phyloP scores from a whole-genome alignment of 345 rosid genomes.

The Luvunga scandens region DNA sequence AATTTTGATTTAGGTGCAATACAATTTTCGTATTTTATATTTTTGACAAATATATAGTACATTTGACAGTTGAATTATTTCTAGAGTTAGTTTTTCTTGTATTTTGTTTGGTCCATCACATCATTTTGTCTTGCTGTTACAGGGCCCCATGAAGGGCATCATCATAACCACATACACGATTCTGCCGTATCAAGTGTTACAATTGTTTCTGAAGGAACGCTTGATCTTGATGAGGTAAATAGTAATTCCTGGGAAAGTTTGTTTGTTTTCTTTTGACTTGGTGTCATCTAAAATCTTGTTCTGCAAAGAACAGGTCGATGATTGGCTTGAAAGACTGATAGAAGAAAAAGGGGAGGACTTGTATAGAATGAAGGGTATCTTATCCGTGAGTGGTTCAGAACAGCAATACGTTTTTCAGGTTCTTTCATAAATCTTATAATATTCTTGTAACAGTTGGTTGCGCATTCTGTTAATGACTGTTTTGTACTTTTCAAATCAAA shows the following conservation, averaged over 20 bases:
- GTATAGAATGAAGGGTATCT: constrained; percentile 70
- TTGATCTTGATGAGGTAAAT: constrained; percentile 75
- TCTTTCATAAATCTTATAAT: neutral
- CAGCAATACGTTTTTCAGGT: constrained; percentile 72
- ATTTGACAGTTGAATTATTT: neutral
- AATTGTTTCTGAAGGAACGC: constrained; percentile 63
- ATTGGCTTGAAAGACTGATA: constrained; percentile 68
- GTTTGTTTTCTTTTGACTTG: neutral
- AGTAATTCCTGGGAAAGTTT: neutral
- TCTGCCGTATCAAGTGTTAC: constrained; percentile 69
- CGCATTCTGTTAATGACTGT: neutral
- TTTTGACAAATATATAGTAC: neutral
- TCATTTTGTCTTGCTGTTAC: constrained; percentile 11
- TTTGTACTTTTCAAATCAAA: neutral
- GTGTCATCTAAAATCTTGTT: neutral
- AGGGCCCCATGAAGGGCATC: constrained; percentile 50
- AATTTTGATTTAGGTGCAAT: neutral
- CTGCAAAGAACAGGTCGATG: constrained; percentile 50
- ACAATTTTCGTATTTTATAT: neutral
- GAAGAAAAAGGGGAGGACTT: constrained; percentile 75
- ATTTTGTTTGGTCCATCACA: neutral
- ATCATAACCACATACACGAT: constrained; percentile 66
- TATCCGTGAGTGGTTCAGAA: constrained; percentile 44
- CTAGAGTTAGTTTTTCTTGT: neutral
- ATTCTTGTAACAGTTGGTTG: neutral